Base-by-base conservation (phyloP, 257 asterid species). In the Penstemon barbatus region DNA sequence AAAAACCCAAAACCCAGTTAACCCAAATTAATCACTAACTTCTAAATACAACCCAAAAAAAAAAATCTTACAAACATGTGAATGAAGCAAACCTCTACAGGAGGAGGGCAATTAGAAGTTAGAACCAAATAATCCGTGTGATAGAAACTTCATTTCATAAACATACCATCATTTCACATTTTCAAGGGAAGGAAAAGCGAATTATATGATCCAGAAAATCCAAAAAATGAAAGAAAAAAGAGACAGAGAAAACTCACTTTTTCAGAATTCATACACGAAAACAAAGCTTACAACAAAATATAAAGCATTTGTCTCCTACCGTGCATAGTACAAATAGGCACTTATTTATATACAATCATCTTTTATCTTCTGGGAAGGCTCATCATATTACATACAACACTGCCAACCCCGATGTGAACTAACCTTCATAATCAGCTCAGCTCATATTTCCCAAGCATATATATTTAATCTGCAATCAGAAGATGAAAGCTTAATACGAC, bases 391-490 rank as follows among this genome's bases (percentile, higher is more conserved):
- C 72, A 50, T 79, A 76, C 82, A 78, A 44, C 39, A 38, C 63
- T 61, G 71, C 72, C 59, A 64, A 65, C 51, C 25, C 63, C 80
- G 8, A 72, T 66, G 74, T 36, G 69, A 56, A 50, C 71, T 42
- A 65, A 65, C 75, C 76, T 68, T 48, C 9, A 42, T 52, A 11
- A 13, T 66, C 62, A 49, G 39, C 71, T 85, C 82, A 89, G 77
- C 78, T 65, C 79, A 90, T 80, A 77, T 86, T 85, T 40, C 97
- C 97, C 83, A 86, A 4, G 71, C 97, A 90, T 58, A 88, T 75
- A 55, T 85, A 90, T 81, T 88, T 88, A 46, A 76, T 70, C 96
- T 88, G 90, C 86, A 74, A 37, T 6, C 40, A 57, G 70, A 9
- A 69, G 11, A 57, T 54, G 8, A 6, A 57, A 6, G 15, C 37